phyloP scores from a whole-genome alignment of 176 grass and related monocot genomes.

The Bromus sterilis region DNA sequence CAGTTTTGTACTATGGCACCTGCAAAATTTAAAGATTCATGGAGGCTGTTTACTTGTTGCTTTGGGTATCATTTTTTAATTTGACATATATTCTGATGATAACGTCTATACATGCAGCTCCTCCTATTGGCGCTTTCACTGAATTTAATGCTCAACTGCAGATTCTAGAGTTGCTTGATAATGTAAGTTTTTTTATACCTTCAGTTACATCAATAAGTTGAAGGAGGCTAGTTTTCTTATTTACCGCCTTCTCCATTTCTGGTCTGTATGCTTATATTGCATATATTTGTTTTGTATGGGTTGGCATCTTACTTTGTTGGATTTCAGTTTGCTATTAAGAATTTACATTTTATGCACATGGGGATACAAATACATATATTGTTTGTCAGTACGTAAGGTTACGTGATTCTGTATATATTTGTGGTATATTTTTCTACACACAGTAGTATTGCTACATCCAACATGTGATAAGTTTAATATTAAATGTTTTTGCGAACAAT shows the following conservation, averaged over 20 bases:
- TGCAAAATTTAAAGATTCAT: neutral
- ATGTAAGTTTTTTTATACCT: constrained; percentile 55
- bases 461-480: neutral
- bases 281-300: neutral
- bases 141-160: constrained; percentile 96
- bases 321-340: neutral
- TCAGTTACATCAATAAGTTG: constrained; percentile 4
- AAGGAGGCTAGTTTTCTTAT: neutral
- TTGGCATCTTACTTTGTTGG: neutral
- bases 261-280: neutral
- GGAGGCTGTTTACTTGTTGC: neutral
- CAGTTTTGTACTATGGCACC: neutral
- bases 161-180: constrained; percentile 94
- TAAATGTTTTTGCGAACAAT: neutral
- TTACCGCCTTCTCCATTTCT: neutral
- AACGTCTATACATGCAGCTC: constrained; percentile 52
- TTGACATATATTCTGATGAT: constrained; percentile 6
- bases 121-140: constrained; percentile 44
- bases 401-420: neutral
- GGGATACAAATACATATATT: neutral
- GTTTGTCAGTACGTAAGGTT: too few species aligned
- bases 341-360: neutral
- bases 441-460: neutral
- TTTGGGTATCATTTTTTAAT: neutral
- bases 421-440: neutral